Evolutionary conservation across 139 green algal species (phyloP).

Genomic region (Chlamydomonas eustigma): DNA sequence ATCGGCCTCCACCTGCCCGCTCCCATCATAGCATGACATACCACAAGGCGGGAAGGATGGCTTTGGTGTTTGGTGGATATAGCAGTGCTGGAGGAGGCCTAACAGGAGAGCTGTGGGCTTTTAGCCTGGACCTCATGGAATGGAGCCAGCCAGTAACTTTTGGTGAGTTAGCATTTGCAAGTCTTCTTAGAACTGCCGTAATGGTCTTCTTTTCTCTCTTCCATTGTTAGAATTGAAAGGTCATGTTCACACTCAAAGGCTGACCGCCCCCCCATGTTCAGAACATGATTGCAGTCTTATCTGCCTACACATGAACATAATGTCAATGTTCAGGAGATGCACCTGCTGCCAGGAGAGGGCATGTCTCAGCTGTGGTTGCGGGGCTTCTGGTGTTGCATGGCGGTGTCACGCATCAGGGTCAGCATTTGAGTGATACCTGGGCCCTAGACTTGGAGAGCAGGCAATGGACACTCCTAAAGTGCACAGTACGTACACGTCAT

Average conservation of each 20-base stretch:
- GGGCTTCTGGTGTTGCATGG: constrained; percentile 39
- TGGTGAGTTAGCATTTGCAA: constrained; percentile 21
- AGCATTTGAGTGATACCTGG: constrained; percentile 41
- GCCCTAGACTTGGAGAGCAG: constrained; percentile 36
- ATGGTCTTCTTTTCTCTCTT: no score
- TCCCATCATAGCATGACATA: constrained; percentile 34
- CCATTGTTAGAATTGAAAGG: no score
- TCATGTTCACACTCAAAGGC: constrained; percentile 1
- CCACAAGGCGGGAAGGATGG: constrained; percentile 14
- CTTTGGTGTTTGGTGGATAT: constrained; percentile 48
- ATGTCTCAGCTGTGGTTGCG: constrained; percentile 34
- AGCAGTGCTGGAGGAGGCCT: constrained; percentile 5
- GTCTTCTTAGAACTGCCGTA: no score
- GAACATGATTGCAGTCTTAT: no score
- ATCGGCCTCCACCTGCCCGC: constrained; percentile 13
- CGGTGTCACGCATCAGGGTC: constrained; percentile 27
- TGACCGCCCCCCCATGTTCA: no score
- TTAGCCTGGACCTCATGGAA: constrained; percentile 34
- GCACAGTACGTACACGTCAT: background rate
- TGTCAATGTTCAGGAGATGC: constrained; percentile 26
- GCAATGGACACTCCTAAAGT: constrained; percentile 31
- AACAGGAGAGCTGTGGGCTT: constrained; percentile 44
- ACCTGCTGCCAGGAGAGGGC: constrained; percentile 29
- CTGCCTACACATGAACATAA: no score
- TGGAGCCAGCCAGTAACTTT: constrained; percentile 42